Percentiles rank a stretch among this genome's conserved stretches.
These are phyloP conservation scores for Phytophthora pini DNA, from an alignment of 352 stramenopile species.

Conservation along the genomic window DNA sequence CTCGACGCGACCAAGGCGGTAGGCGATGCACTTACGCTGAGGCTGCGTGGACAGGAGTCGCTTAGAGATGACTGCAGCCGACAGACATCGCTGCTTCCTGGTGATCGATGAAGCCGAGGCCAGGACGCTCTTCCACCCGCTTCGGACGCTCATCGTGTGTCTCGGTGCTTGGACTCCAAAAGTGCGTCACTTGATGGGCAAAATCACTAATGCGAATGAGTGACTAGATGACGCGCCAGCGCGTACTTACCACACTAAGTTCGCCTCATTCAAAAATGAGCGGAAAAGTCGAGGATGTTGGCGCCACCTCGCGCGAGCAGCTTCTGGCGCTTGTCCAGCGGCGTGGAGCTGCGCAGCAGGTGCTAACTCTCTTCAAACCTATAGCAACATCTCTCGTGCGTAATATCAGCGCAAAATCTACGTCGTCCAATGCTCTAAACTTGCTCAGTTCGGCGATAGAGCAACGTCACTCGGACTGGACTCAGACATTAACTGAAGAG, in stretches of 20 bases:
- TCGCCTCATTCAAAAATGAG: conserved; percentile 25
- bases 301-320: conserved; percentile 22
- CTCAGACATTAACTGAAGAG: conserved; percentile 12
- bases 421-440: conserved; percentile 5
- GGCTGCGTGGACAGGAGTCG: conserved; percentile 20
- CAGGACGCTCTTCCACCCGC: conserved; percentile 15
- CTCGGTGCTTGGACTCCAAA: neutral
- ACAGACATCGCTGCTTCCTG: conserved; percentile 8
- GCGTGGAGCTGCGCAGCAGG: conserved; percentile 16
- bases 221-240: conserved; percentile 1
- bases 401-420: neutral
- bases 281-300: conserved; percentile 14
- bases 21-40: conserved; percentile 66
- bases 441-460: conserved; percentile 35
- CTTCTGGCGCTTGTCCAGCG: conserved; percentile 40
- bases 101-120: conserved; percentile 5
- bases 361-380: conserved; percentile 26
- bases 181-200: too few relatives aligned
- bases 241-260: conserved; percentile 8
- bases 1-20: conserved; percentile 72
- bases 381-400: conserved; percentile 18
- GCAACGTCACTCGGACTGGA: conserved; percentile 26
- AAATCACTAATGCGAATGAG: neutral
- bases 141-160: conserved; percentile 16
- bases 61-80: neutral